phyloP scores from a whole-genome alignment of 2,329 filamentous ascomycete species.

The Penicillium sp. region DNA sequence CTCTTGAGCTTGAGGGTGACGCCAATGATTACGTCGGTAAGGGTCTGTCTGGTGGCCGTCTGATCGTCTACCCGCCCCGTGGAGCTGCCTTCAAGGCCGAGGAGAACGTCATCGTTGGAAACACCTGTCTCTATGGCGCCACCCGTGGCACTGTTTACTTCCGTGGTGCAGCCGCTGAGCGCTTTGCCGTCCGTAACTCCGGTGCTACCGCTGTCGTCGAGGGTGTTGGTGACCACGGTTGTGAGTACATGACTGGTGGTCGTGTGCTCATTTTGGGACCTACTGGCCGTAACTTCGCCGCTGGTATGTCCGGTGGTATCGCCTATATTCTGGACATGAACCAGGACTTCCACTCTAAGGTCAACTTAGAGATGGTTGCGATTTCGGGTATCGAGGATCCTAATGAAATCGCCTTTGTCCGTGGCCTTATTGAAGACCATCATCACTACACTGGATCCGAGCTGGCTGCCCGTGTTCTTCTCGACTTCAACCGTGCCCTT shows the following conservation, averaged over 20 bases:
- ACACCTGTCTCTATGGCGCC: constrained; percentile 93
- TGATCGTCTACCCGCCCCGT: constrained; percentile 92
- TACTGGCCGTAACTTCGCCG: constrained; percentile 95
- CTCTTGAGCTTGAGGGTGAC: constrained; percentile 92
- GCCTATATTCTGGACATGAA: constrained; percentile 91
- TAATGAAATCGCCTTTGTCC: constrained; percentile 84
- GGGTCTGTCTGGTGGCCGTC: constrained; percentile 86
- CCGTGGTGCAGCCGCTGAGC: constrained; percentile 93
- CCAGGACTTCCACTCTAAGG: constrained; percentile 86
- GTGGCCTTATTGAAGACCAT: constrained; percentile 91
- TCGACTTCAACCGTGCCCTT: constrained; percentile 93
- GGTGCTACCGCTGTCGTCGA: constrained; percentile 96
- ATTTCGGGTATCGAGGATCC: constrained; percentile 82
- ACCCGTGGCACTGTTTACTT: constrained; percentile 93
- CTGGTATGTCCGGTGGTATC: constrained; percentile 98
- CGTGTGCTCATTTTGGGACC: constrained; percentile 83
- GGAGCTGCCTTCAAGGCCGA: constrained; percentile 92
- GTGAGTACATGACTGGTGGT: constrained; percentile 99
- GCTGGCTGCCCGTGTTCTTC: constrained; percentile 84
- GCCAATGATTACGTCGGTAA: constrained; percentile 97
- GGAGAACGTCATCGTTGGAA: constrained; percentile 92
- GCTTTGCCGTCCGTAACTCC: constrained; percentile 95
- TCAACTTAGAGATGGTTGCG: constrained; percentile 98
- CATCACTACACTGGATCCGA: constrained; percentile 98
- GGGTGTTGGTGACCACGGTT: constrained; percentile 93